Base-by-base conservation (phyloP, 192 early-diverging fungal genomes). In the Jimgerdemannia lactiflua region DNA sequence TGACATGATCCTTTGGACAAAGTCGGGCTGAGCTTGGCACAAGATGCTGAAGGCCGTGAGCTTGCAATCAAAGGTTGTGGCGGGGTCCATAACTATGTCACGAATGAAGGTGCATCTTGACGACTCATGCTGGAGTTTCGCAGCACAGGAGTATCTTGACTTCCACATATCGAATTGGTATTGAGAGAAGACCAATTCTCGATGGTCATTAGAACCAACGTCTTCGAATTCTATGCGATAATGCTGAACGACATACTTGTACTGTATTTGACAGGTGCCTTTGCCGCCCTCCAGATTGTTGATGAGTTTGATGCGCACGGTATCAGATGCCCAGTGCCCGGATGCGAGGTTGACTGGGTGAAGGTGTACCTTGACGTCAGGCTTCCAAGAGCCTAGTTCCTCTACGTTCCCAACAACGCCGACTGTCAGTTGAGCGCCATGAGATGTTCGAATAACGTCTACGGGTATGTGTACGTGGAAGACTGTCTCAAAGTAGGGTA, bases 391-490 rank as follows among this genome's bases (percentile, higher is more conserved):
- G 68, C 68, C 68, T 19, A 69, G 19, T 69, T 69, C 68, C 3
- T 69, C n/a, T 4, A 69, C 42, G 42, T 69, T 69, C 17, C 68
- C 68, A 14, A 69, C 2, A 4, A n/a, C 68, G 19, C 9, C 17
- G 68, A 69, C 4, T 4, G 3, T 43, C 10, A 0, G n/a, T n/a
- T n/a, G 29, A 29, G 29, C 1, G 29, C 29, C 29, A n/a, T 9
- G 17, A 69, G 4, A 11, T n/a, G 49, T 4, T 59, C 8, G 49
- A 10, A 59, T 59, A 14, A 0, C 2, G 14, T 6, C 49, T 59
- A 2, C 49, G 6, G 68, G 68, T 43, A 69, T 69, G 42, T 69
- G 68, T 2, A 69, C 11, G 68, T 69, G 68, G 19, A 69, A 69
- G 10, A 4, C 42, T 0, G 68, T 69, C 17, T 1, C 2, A 69